A percentile compares a stretch with the other conserved stretches of the same genome.
Conservation (phyloP, 108 stramenopile genomes). For the Cyclostephanos invisitatus region DNA sequence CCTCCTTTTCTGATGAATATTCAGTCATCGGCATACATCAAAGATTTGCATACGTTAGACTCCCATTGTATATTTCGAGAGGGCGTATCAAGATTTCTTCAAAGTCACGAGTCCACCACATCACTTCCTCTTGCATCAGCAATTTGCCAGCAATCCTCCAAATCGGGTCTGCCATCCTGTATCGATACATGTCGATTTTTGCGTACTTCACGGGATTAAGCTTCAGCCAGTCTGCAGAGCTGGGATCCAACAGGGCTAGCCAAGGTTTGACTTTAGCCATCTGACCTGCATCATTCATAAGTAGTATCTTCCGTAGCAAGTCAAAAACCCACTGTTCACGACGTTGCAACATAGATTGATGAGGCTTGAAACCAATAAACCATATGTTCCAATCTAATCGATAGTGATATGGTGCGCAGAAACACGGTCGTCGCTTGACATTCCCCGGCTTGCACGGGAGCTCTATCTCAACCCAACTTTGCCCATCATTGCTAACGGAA, state of each 20-base stretch:
- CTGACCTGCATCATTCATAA: constrained; percentile 7
- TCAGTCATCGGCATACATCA: not conserved
- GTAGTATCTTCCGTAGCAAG: constrained; percentile 44
- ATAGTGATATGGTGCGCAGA: constrained; percentile 83
- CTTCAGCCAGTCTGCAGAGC: constrained; percentile 17
- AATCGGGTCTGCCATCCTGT: constrained; percentile 59
- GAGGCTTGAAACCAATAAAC: constrained; percentile 72
- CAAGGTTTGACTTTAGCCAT: constrained; percentile 28
- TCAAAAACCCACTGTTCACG: constrained; percentile 59
- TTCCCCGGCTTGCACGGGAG: constrained; percentile 81
- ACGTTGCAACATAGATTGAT: constrained; percentile 39
- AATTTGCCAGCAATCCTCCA: constrained; percentile 33
- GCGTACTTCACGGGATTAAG: constrained; percentile 32
- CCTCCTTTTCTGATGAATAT: not conserved
- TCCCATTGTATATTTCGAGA: constrained; percentile 21
- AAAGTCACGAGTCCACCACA: constrained; percentile 61
- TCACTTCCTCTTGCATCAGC: constrained; percentile 7
- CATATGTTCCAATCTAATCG: constrained; percentile 84
- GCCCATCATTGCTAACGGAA: constrained; percentile 48
- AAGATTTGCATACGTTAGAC: constrained; percentile 1
- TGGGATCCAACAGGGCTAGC: constrained; percentile 42
- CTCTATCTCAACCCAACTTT: constrained; percentile 64
- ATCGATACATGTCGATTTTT: constrained; percentile 68
- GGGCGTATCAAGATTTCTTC: constrained; percentile 56
- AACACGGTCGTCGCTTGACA: constrained; percentile 63